These are phyloP conservation scores for Allomyces arbusculus DNA, from an alignment of 192 early-diverging fungal genomes.

Conservation along the genomic window DNA sequence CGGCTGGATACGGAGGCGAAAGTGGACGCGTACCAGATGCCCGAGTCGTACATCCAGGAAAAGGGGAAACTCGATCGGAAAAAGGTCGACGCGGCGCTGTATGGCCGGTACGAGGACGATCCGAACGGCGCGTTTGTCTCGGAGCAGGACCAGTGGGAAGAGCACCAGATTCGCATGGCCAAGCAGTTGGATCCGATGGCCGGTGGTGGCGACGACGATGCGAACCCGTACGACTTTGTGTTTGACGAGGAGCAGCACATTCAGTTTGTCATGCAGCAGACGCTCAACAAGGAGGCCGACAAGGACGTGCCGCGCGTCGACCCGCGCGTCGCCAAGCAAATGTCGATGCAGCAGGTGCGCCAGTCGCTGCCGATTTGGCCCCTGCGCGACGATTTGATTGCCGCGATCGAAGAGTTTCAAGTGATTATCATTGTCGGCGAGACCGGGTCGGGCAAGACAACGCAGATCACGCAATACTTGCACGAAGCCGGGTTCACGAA, in stretches of 20 bases:
- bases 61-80: conserved; percentile 94
- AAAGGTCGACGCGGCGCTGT: conserved; percentile 71
- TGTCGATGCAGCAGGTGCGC: conserved; percentile 27
- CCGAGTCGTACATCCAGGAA: conserved; percentile 90
- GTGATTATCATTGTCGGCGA: conserved; percentile 90
- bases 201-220: conserved; percentile 27
- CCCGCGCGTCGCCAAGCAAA: conserved; percentile 29
- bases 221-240: conserved; percentile 75
- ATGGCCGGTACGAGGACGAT: conserved; percentile 69
- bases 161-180: conserved; percentile 49
- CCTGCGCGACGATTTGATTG: conserved; percentile 61
- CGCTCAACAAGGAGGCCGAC: conserved; percentile 30
- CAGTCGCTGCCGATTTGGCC: conserved; percentile 82
- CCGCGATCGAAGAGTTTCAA: conserved; percentile 65
- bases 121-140: conserved; percentile 41
- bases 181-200: conserved; percentile 9
- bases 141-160: conserved; percentile 90
- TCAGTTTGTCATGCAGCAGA: conserved; percentile 67
- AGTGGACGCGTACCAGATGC: conserved; percentile 71
- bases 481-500: conserved; percentile 88
- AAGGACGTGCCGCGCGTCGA: conserved; percentile 26
- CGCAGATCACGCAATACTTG: conserved; percentile 94
- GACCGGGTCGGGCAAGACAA: conserved; percentile 96
- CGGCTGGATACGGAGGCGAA: conserved; percentile 40
- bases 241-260: conserved; percentile 75